Evolutionary conservation across 2,329 filamentous ascomycete genomes (phyloP).

Genomic region (Aspergillus felis): DNA sequence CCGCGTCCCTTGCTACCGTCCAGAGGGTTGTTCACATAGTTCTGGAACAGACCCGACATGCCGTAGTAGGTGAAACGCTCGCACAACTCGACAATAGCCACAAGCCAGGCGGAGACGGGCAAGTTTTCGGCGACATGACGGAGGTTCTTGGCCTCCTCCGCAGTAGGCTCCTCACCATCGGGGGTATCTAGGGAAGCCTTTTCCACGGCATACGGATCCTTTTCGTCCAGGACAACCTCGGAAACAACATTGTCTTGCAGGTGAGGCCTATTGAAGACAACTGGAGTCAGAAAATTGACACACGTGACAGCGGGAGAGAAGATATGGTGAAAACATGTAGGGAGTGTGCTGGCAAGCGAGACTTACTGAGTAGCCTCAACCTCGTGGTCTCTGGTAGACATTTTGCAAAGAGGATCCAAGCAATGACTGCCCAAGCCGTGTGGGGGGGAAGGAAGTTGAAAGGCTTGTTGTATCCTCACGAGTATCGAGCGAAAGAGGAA

Average conservation of each 20-base stretch:
- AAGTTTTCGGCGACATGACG: constrained; percentile 54
- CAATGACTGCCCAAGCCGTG: constrained; percentile 3
- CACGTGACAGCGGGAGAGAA: background rate
- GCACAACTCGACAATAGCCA: constrained; percentile 54
- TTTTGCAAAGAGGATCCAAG: constrained; percentile 12
- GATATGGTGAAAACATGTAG: constrained; percentile 1
- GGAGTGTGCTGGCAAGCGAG: background rate
- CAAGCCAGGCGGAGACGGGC: constrained; percentile 54
- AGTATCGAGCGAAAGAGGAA: constrained; percentile 9
- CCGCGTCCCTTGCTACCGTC: constrained; percentile 38
- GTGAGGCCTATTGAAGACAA: constrained; percentile 10
- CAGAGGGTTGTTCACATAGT: constrained; percentile 48
- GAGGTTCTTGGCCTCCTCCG: constrained; percentile 49
- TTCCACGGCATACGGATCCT: constrained; percentile 25
- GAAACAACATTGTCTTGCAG: constrained; percentile 13
- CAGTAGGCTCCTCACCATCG: constrained; percentile 52
- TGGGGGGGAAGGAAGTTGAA: background rate
- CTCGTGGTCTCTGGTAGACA: constrained; percentile 26
- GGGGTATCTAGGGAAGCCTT: constrained; percentile 29
- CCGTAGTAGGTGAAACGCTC: constrained; percentile 60
- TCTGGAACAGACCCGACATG: constrained; percentile 53
- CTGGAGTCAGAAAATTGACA: background rate
- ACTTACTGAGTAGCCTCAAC: constrained; percentile 26
- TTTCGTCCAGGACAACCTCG: constrained; percentile 21
- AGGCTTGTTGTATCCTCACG: constrained; percentile 6